A percentile compares a stretch with the other conserved stretches of the same genome.
Evolutionary conservation across 805 yeast genomes (phyloP).

Genomic region (Candida pini): DNA sequence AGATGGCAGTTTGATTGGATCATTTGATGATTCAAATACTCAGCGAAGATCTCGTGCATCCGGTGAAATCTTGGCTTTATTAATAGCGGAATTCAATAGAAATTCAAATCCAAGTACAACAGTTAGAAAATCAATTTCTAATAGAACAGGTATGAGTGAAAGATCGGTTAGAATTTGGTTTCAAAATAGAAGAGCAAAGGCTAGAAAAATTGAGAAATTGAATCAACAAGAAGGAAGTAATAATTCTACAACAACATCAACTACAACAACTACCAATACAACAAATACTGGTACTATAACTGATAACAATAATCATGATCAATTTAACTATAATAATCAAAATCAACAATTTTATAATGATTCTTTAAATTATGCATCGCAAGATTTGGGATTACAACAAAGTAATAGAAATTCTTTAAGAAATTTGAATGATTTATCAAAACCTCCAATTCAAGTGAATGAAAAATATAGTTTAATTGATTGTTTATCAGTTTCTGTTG

Average conservation of each 20-base stretch:
- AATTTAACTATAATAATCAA: not conserved
- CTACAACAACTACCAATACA: constrained; percentile 1
- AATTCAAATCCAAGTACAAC: constrained; percentile 77
- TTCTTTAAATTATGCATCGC: not conserved
- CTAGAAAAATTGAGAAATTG: constrained; percentile 58
- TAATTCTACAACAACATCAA: not conserved
- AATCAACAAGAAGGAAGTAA: constrained; percentile 17
- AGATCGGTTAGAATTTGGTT: constrained; percentile 91
- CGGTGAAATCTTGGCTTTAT: constrained; percentile 67
- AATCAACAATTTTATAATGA: constrained; percentile 4
- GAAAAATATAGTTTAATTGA: constrained; percentile 64
- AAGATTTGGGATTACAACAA: not conserved
- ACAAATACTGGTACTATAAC: no score
- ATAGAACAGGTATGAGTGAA: constrained; percentile 74
- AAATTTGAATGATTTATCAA: constrained; percentile 16
- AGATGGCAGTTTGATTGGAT: constrained; percentile 4
- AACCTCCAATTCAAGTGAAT: constrained; percentile 49
- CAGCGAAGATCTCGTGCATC: constrained; percentile 32
- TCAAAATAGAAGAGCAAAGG: constrained; percentile 80
- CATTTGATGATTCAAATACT: constrained; percentile 11
- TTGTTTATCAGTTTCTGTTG: constrained; percentile 63
- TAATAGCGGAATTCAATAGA: constrained; percentile 61
- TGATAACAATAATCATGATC: not conserved
- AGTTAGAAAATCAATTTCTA: constrained; percentile 62
- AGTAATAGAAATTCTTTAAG: constrained; percentile 16